Evolutionary conservation across 441 rosid species (phyloP).

Genomic region (Eugenia klotzschiana): DNA sequence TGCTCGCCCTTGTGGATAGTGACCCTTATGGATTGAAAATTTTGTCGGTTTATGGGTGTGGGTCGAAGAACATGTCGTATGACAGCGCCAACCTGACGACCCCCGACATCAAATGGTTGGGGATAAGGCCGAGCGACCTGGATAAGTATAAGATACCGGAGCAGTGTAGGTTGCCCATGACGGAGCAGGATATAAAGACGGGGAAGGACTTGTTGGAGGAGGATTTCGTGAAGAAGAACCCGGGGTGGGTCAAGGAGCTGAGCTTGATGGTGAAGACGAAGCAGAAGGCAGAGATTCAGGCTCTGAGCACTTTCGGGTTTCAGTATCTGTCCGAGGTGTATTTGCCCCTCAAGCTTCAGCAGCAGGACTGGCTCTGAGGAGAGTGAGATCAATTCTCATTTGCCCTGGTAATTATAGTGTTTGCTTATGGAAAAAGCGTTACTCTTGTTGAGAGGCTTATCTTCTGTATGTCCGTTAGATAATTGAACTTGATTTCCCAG

Average conservation of each 20-base stretch:
- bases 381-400: background rate
- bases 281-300: conserved; percentile 99
- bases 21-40: conserved; percentile 92
- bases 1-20: conserved; percentile 87
- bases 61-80: conserved; percentile 96
- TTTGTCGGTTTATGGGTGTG: conserved; percentile 90
- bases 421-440: background rate
- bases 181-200: conserved; percentile 95
- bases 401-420: background rate
- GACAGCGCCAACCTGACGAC: conserved; percentile 93
- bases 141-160: conserved; percentile 88
- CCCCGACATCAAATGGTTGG: conserved; percentile 92
- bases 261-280: conserved; percentile 87
- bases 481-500: background rate
- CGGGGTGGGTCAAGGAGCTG: conserved; percentile 94
- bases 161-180: conserved; percentile 88
- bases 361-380: conserved; percentile 82
- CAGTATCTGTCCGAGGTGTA: conserved; percentile 94
- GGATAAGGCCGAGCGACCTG: conserved; percentile 85
- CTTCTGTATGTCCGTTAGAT: background rate
- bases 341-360: conserved; percentile 91
- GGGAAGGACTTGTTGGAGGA: conserved; percentile 89
- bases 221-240: conserved; percentile 97
- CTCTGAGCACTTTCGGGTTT: conserved; percentile 83
- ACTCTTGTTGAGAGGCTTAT: background rate